Evolutionary conservation across 2,329 filamentous ascomycete genomes (phyloP).

Genomic region (Cladosporium sp.): DNA sequence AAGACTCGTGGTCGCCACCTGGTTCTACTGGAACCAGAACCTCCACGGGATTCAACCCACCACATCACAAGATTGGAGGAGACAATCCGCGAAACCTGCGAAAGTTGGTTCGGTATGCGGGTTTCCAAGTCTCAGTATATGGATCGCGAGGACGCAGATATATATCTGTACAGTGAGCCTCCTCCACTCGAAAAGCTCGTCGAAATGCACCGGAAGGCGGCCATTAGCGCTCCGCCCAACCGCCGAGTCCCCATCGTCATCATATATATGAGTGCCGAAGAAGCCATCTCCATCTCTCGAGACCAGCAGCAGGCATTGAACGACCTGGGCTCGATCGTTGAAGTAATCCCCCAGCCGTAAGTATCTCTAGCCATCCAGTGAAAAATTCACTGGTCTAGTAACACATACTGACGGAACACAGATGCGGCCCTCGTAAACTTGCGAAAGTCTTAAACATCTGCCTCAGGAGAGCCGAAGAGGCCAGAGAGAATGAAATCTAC

Average conservation of each 20-base stretch:
- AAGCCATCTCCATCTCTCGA: conserved; percentile 22
- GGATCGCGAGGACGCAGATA: conserved; percentile 18
- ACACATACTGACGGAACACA: conserved; percentile 16
- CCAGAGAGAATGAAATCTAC: neutral
- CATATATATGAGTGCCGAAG: conserved; percentile 33
- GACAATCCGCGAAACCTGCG: conserved; percentile 19
- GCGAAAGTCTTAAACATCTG: conserved; percentile 33
- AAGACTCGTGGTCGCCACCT: conserved; percentile 18
- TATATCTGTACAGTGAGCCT: conserved; percentile 23
- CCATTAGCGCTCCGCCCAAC: neutral
- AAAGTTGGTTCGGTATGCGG: conserved; percentile 22
- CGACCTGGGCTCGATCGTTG: conserved; percentile 23
- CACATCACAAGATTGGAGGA: conserved; percentile 18
- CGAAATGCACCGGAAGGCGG: conserved; percentile 13
- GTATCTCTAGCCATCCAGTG: neutral
- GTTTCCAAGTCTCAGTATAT: conserved; percentile 16
- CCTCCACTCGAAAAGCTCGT: conserved; percentile 19
- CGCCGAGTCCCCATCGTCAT: conserved; percentile 29
- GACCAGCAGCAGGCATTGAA: conserved; percentile 17
- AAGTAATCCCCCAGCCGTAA: conserved; percentile 32
- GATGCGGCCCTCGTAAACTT: conserved; percentile 37
- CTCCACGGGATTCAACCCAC: conserved; percentile 11
- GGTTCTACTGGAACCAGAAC: conserved; percentile 19
- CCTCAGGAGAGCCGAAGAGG: conserved; percentile 21
- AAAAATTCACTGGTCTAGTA: no score